Conservation (phyloP, 805 yeast genomes). For the Wickerhamiella parazyma region DNA sequence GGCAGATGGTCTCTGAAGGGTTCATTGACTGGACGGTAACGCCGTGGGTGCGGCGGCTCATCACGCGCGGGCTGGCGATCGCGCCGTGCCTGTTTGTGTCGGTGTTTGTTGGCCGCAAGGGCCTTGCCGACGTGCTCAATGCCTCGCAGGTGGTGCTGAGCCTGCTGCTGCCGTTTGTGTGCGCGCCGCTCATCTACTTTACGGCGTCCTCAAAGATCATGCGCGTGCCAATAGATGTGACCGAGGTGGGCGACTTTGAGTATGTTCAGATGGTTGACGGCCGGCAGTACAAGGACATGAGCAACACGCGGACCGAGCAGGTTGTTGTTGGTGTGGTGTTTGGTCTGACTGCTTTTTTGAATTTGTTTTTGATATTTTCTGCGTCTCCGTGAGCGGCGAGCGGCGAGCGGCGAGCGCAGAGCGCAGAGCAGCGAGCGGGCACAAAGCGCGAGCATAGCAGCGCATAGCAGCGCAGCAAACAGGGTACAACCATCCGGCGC, state of each 20-base stretch:
- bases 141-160: slow-evolving; percentile 74
- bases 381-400: neutral
- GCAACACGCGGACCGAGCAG: slow-evolving; percentile 47
- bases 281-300: slow-evolving; percentile 42
- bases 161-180: slow-evolving; percentile 67
- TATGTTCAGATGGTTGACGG: slow-evolving; percentile 18
- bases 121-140: slow-evolving; percentile 56
- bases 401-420: too few relatives aligned
- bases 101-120: slow-evolving; percentile 61
- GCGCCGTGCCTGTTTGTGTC: slow-evolving; percentile 74
- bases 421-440: too few relatives aligned
- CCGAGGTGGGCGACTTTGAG: slow-evolving; percentile 10
- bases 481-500: too few relatives aligned
- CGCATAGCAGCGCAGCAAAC: too few relatives aligned
- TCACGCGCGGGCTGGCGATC: slow-evolving; percentile 74
- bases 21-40: slow-evolving; percentile 66
- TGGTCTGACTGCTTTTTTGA: slow-evolving; percentile 57
- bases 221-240: slow-evolving; percentile 32
- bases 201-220: slow-evolving; percentile 56
- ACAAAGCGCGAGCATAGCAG: too few relatives aligned
- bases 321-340: slow-evolving; percentile 47
- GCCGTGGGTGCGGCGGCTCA: slow-evolving; percentile 67
- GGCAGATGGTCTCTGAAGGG: slow-evolving; percentile 89
- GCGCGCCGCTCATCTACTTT: slow-evolving; percentile 77
- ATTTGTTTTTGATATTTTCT: slow-evolving; percentile 49